Evolutionary conservation across 805 yeast genomes (phyloP).

Genomic region (Myxozyma neglecta): DNA sequence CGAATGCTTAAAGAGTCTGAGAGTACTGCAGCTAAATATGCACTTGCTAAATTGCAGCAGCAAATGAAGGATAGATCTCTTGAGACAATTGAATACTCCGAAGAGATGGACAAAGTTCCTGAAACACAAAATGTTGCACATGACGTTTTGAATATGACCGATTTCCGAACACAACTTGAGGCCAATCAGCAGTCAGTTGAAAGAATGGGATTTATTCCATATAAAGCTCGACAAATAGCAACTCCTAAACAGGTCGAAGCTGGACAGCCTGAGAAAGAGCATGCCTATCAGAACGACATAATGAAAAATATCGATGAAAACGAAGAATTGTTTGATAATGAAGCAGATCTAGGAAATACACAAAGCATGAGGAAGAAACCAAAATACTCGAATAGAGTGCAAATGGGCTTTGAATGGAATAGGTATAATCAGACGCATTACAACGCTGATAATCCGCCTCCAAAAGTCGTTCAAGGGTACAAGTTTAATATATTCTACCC

Average conservation of each 20-base stretch:
- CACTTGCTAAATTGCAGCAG: constrained; percentile 5
- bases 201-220: constrained; percentile 27
- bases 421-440: constrained; percentile 42
- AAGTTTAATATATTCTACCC: constrained; percentile 42
- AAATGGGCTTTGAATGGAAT: constrained; percentile 43
- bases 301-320: constrained; percentile 24
- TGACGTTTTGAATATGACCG: neutral
- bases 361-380: constrained; percentile 32
- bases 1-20: constrained; percentile 6
- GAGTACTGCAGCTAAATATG: constrained; percentile 9
- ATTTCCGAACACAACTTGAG: neutral
- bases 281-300: constrained; percentile 14
- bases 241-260: neutral
- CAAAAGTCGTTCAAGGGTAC: constrained; percentile 43
- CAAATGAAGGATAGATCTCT: neutral
- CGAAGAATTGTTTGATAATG: constrained; percentile 34
- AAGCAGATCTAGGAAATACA: constrained; percentile 19
- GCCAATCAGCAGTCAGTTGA: constrained; percentile 13
- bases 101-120: constrained; percentile 20
- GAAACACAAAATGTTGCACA: neutral
- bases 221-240: constrained; percentile 7
- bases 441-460: constrained; percentile 41
- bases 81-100: constrained; percentile 5
- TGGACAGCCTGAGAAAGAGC: neutral
- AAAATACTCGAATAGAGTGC: constrained; percentile 37